phyloP scores from a whole-genome alignment of 2,329 filamentous ascomycete genomes.

The Stemphylium beticola region DNA sequence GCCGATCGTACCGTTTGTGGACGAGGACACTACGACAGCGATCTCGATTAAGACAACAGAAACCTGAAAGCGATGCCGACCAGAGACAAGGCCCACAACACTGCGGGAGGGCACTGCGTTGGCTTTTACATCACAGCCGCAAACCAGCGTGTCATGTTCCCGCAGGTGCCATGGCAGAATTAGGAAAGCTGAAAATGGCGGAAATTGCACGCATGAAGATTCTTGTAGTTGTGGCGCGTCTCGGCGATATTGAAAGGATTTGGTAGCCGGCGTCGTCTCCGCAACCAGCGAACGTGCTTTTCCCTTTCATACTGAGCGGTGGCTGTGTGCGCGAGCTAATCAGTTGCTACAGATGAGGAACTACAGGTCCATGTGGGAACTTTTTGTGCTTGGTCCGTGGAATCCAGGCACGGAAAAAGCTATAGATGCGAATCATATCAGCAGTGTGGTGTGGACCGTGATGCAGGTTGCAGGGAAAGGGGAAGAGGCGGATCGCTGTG shows the following conservation, averaged over 20 bases:
- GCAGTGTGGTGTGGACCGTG: slow-evolving; percentile 10
- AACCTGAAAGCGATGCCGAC: slow-evolving; percentile 13
- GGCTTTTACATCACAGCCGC: slow-evolving; percentile 15
- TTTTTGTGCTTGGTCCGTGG: slow-evolving; percentile 10
- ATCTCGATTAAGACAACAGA: slow-evolving; percentile 14
- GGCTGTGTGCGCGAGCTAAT: neutral
- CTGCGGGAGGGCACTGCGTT: slow-evolving; percentile 23
- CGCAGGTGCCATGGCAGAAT: slow-evolving; percentile 22
- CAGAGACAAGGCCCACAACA: slow-evolving; percentile 11
- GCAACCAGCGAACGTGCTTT: neutral
- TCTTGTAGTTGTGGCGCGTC: slow-evolving; percentile 18
- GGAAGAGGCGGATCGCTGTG: slow-evolving; percentile 9
- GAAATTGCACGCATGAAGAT: slow-evolving; percentile 17
- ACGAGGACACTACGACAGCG: slow-evolving; percentile 5
- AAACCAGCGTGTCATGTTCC: slow-evolving; percentile 18
- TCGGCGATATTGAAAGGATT: slow-evolving; percentile 14
- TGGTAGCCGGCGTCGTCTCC: slow-evolving; percentile 3
- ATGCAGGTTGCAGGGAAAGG: slow-evolving; percentile 21
- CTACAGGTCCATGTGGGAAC: slow-evolving; percentile 9
- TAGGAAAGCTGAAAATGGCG: slow-evolving; percentile 16
- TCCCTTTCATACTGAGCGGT: neutral
- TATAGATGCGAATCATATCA: slow-evolving; percentile 22
- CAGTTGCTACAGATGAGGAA: neutral
- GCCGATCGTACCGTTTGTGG: slow-evolving; percentile 11
- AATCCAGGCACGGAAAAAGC: slow-evolving; percentile 6